A percentile compares a stretch with the other conserved stretches of the same genome.
These are phyloP conservation scores for Chernovozyma aurita DNA, from an alignment of 1,139 yeast genomes.

Conservation along the genomic window DNA sequence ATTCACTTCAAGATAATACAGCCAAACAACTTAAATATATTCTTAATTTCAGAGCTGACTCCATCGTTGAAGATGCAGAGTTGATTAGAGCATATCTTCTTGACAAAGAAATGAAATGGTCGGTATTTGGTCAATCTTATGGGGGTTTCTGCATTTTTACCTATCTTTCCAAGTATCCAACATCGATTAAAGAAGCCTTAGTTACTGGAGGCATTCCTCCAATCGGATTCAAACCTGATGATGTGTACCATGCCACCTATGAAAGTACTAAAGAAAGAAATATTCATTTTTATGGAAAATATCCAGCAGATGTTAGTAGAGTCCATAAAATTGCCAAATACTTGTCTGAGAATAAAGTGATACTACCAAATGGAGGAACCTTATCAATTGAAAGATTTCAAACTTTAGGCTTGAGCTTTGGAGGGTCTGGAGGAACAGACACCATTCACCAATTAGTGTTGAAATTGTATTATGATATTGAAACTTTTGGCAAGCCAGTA, in stretches of 20 bases:
- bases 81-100: constrained; percentile 33
- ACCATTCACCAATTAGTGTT: constrained; percentile 38
- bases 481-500: constrained; percentile 28
- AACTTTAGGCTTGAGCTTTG: constrained; percentile 47
- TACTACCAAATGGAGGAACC: constrained; percentile 47
- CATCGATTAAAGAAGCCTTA: constrained; percentile 34
- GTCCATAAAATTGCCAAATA: constrained; percentile 36
- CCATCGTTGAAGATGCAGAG: constrained; percentile 49
- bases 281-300: constrained; percentile 42
- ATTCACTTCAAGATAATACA: constrained; percentile 14
- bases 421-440: constrained; percentile 49
- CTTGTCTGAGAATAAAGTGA: constrained; percentile 22
- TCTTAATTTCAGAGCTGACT: constrained; percentile 46
- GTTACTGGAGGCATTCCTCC: constrained; percentile 62
- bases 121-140: constrained; percentile 52
- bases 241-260: constrained; percentile 47
- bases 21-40: constrained; percentile 32
- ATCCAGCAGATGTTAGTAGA: constrained; percentile 39
- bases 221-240: constrained; percentile 35
- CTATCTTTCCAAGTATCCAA: constrained; percentile 44
- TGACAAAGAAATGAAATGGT: constrained; percentile 32
- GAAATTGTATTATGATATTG: constrained; percentile 35
- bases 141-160: constrained; percentile 54
- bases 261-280: constrained; percentile 45
- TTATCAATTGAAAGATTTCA: constrained; percentile 50